phyloP scores from a whole-genome alignment of 352 stramenopile genomes.

The Plasmopara muralis region DNA sequence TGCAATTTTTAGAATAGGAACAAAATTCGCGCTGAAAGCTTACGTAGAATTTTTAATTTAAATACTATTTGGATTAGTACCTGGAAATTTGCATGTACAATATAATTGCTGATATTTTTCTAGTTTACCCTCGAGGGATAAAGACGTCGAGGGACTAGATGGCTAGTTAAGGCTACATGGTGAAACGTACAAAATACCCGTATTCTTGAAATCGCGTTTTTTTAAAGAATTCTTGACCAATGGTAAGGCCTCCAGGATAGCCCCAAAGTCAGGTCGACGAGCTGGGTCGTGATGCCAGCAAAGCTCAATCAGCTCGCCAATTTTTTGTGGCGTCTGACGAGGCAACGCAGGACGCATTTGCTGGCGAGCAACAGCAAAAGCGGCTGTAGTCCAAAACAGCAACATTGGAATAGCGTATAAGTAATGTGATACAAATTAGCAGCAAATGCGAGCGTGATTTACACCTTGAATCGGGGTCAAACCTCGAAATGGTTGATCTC shows the following conservation, averaged over 20 bases:
- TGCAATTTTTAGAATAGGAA: no score
- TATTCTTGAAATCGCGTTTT: conserved; percentile 84
- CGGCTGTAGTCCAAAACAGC: conserved; percentile 29
- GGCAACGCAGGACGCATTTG: conserved; percentile 80
- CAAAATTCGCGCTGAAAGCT: no score
- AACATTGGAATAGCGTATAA: not conserved
- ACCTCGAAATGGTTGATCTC: conserved; percentile 79
- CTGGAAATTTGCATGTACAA: no score
- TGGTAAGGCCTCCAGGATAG: conserved; percentile 69
- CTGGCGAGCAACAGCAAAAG: conserved; percentile 79
- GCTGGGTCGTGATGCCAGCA: conserved; percentile 81
- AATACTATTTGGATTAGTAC: no score
- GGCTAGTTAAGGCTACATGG: conserved; percentile 17
- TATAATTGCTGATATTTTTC: no score
- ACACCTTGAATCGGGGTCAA: conserved; percentile 80
- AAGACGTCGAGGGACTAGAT: conserved; percentile 11
- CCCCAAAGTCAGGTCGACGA: conserved; percentile 64
- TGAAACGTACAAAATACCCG: conserved; percentile 36
- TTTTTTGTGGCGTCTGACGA: conserved; percentile 74
- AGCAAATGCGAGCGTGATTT: conserved; percentile 5
- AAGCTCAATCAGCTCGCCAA: conserved; percentile 74
- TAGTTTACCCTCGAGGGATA: conserved; percentile 12
- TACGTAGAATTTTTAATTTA: no score
- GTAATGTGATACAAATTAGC: not conserved
- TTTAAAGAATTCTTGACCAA: conserved; percentile 76